These are phyloP conservation scores for Pisolithus sp. DNA, from an alignment of 768 basidiomycete species.

Conservation along the genomic window DNA sequence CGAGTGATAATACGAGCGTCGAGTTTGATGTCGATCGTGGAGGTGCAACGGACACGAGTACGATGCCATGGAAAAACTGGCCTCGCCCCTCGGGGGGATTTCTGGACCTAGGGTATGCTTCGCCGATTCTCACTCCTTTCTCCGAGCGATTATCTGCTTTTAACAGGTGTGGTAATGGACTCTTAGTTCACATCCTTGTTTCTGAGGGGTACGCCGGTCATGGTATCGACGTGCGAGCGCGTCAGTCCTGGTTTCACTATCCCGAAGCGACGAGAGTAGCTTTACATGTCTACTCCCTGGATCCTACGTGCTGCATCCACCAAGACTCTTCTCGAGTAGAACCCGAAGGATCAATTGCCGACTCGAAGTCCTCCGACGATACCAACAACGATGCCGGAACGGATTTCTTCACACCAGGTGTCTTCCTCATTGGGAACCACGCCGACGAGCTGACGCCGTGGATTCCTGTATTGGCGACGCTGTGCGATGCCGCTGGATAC, in stretches of 20 bases:
- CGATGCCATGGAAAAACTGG: conserved; percentile 62
- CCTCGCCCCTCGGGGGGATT: conserved; percentile 80
- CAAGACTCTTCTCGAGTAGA: conserved; percentile 7
- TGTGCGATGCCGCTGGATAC: conserved; percentile 57
- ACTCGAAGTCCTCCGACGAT: not conserved
- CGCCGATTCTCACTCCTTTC: not conserved
- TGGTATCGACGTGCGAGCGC: conserved; percentile 82
- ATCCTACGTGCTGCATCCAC: conserved; percentile 39
- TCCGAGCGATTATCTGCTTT: not conserved
- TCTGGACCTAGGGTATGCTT: conserved; percentile 73
- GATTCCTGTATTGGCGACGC: conserved; percentile 75
- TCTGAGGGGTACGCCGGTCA: conserved; percentile 79
- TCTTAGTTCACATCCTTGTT: conserved; percentile 81
- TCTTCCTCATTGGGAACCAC: conserved; percentile 91
- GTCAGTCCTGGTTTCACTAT: conserved; percentile 81
- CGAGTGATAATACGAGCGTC: not conserved
- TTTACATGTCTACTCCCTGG: conserved; percentile 64
- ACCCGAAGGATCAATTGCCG: not conserved
- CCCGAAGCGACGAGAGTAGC: conserved; percentile 51
- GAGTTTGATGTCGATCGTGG: not conserved
- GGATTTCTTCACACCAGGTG: conserved; percentile 32
- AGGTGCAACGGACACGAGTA: too few species aligned
- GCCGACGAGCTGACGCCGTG: conserved; percentile 96
- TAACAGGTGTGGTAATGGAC: conserved; percentile 82
- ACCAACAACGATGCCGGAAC: not conserved